Evolutionary conservation across 306 rosid genomes (phyloP).

Genomic region (Sphenostylis stenocarpa): DNA sequence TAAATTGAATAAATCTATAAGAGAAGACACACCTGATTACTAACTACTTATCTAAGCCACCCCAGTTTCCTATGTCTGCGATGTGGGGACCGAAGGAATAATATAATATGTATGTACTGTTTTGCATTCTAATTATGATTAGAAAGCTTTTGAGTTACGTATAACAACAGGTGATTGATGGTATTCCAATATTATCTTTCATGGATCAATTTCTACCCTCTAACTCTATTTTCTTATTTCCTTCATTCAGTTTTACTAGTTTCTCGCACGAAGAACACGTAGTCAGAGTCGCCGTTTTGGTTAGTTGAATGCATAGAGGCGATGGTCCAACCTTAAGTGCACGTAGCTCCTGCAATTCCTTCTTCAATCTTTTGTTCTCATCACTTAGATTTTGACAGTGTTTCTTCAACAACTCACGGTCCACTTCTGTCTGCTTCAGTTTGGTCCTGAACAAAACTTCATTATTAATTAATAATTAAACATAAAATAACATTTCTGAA

Average conservation of each 20-base stretch:
- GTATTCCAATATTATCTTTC: background rate
- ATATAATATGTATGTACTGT: background rate
- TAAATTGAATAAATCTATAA: background rate
- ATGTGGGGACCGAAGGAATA: conserved; percentile 16
- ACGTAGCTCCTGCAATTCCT: conserved; percentile 63
- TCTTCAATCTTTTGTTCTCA: conserved; percentile 76
- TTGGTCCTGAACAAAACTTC: conserved; percentile 57
- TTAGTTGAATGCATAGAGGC: conserved; percentile 41
- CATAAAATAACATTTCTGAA: background rate
- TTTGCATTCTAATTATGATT: background rate
- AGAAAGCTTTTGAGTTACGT: background rate
- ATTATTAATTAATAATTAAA: background rate
- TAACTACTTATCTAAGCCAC: background rate
- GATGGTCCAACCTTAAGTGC: conserved; percentile 43
- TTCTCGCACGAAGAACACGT: conserved; percentile 49
- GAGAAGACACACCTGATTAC: background rate
- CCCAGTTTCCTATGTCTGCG: background rate
- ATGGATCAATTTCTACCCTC: conserved; percentile 2
- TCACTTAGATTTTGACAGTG: conserved; percentile 59
- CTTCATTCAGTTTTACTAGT: conserved; percentile 26
- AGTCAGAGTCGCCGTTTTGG: conserved; percentile 41
- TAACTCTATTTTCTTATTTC: conserved; percentile 2
- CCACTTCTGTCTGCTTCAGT: conserved; percentile 80
- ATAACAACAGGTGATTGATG: conserved; percentile 6
- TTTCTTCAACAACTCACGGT: conserved; percentile 73